These are phyloP conservation scores for Salix koriyanagi DNA, from an alignment of 345 rosid species.

Conservation along the genomic window DNA sequence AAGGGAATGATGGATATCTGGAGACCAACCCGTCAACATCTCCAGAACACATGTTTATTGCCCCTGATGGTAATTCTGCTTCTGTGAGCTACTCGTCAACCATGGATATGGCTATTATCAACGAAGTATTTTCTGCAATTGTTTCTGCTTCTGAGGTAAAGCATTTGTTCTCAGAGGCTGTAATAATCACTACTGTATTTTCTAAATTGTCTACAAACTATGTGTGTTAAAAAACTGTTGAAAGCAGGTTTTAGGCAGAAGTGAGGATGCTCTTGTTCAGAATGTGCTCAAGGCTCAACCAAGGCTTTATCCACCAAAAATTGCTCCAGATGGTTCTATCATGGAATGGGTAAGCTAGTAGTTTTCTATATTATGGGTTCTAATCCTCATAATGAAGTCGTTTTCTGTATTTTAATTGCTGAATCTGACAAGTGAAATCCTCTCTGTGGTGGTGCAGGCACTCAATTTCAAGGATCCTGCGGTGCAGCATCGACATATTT, in stretches of 20 bases:
- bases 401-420: not conserved
- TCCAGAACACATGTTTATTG: slow-evolving; percentile 79
- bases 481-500: slow-evolving; percentile 78
- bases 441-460: slow-evolving; percentile 33
- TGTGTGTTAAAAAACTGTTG: not conserved
- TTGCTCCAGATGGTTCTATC: slow-evolving; percentile 67
- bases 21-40: slow-evolving; percentile 95
- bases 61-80: slow-evolving; percentile 71
- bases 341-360: slow-evolving; percentile 79
- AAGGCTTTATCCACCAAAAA: slow-evolving; percentile 62
- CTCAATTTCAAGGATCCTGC: slow-evolving; percentile 81
- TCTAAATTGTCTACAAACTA: not conserved
- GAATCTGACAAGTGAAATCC: not conserved
- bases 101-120: slow-evolving; percentile 85
- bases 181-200: not conserved
- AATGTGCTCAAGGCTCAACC: slow-evolving; percentile 55
- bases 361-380: not conserved
- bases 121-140: slow-evolving; percentile 64
- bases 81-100: slow-evolving; percentile 92
- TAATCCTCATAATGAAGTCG: not conserved
- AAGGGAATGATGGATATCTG: slow-evolving; percentile 68
- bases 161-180: not conserved
- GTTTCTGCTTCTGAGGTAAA: slow-evolving; percentile 79
- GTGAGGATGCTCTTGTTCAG: slow-evolving; percentile 44
- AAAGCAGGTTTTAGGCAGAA: slow-evolving; percentile 58